A percentile compares a stretch with the other conserved stretches of the same genome.
These are phyloP conservation scores for Scutellaria minor DNA, from an alignment of 257 asterid species.

Conservation along the genomic window DNA sequence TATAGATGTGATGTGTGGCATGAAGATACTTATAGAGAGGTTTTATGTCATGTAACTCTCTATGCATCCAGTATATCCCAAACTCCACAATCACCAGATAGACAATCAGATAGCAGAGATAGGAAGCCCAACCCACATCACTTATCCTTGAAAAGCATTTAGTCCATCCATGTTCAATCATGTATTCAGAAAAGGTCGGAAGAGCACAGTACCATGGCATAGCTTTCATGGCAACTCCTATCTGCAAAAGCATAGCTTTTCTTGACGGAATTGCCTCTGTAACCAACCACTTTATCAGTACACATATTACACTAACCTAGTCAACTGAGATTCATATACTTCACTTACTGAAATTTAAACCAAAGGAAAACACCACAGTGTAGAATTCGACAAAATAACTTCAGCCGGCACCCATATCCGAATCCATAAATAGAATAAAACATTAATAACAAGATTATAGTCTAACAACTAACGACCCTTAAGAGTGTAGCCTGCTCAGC, in stretches of 20 bases:
- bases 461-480: conserved; percentile 1
- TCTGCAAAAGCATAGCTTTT: conserved; percentile 88
- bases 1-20: conserved; percentile 94
- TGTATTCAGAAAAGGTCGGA: conserved; percentile 83
- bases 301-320: conserved; percentile 15
- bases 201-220: conserved; percentile 92
- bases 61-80: conserved; percentile 97
- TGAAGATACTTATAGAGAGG: conserved; percentile 96
- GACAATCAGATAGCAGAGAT: conserved; percentile 48
- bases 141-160: conserved; percentile 74
- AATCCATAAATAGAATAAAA: neutral
- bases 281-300: conserved; percentile 37
- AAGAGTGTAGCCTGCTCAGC: neutral
- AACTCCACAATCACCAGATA: conserved; percentile 87
- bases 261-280: conserved; percentile 89
- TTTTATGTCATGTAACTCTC: conserved; percentile 90
- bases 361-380: conserved; percentile 24
- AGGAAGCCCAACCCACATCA: conserved; percentile 68
- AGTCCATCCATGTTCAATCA: conserved; percentile 94
- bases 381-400: neutral
- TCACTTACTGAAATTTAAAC: neutral
- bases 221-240: conserved; percentile 95
- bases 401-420: neutral
- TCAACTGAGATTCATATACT: conserved; percentile 8
- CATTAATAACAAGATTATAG: neutral